Percentiles rank a stretch among this genome's conserved stretches.
These are phyloP conservation scores for Periconia sp. DNA, from an alignment of 2,329 filamentous ascomycete genomes.

Conservation along the genomic window DNA sequence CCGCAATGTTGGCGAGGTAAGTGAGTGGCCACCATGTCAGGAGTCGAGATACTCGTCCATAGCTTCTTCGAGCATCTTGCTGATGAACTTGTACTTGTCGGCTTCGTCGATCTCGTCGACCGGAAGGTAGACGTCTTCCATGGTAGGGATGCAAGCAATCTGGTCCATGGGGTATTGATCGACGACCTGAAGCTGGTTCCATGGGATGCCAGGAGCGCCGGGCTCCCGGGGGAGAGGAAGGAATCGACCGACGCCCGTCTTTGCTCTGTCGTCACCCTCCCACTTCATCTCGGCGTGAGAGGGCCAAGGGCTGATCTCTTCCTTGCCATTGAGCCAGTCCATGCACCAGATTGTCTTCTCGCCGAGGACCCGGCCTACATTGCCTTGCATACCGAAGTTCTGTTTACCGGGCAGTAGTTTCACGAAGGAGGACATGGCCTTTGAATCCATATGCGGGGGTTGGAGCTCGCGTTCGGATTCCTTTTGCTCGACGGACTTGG, in stretches of 20 bases:
- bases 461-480: slow-evolving; percentile 13
- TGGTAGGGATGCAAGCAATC: slow-evolving; percentile 40
- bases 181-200: slow-evolving; percentile 49
- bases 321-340: slow-evolving; percentile 39
- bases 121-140: slow-evolving; percentile 46
- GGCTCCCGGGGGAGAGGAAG: slow-evolving; percentile 51
- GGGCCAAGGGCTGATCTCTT: slow-evolving; percentile 50
- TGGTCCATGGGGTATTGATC: slow-evolving; percentile 49
- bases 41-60: slow-evolving; percentile 32
- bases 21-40: too few relatives aligned
- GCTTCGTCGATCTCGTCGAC: slow-evolving; percentile 44
- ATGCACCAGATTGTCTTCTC: slow-evolving; percentile 49
- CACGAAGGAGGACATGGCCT: slow-evolving; percentile 18
- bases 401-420: slow-evolving; percentile 20
- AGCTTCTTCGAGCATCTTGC: slow-evolving; percentile 30
- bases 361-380: slow-evolving; percentile 41
- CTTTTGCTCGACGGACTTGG: slow-evolving; percentile 17
- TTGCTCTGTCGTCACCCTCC: slow-evolving; percentile 55
- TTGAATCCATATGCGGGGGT: slow-evolving; percentile 9
- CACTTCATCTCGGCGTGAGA: slow-evolving; percentile 51
- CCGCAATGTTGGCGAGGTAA: too few relatives aligned
- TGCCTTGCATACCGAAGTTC: slow-evolving; percentile 30
- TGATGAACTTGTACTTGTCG: slow-evolving; percentile 32
- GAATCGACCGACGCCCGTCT: slow-evolving; percentile 51
- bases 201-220: slow-evolving; percentile 48